A percentile compares a stretch with the other conserved stretches of the same genome.
phyloP scores from a whole-genome alignment of 2,329 filamentous ascomycete genomes.

The Coleophoma cylindrospora region DNA sequence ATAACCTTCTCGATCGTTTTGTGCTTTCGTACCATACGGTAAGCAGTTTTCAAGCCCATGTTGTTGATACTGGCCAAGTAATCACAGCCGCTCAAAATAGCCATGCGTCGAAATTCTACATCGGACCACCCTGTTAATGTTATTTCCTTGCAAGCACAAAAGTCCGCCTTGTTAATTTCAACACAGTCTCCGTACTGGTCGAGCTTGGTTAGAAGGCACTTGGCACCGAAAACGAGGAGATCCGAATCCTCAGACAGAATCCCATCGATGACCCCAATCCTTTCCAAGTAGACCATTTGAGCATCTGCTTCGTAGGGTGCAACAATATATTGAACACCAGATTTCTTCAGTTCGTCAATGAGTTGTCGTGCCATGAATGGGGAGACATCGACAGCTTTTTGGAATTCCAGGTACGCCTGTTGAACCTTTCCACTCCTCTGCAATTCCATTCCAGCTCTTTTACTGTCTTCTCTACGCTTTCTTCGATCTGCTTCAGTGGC shows the following conservation, averaged over 20 bases:
- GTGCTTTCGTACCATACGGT: constrained; percentile 84
- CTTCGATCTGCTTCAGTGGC: constrained; percentile 75
- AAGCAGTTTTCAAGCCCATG: constrained; percentile 89
- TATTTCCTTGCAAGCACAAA: constrained; percentile 82
- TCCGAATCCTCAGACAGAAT: constrained; percentile 97
- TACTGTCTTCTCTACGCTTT: constrained; percentile 73
- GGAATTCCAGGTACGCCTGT: constrained; percentile 79
- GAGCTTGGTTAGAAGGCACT: constrained; percentile 85
- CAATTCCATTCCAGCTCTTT: constrained; percentile 69
- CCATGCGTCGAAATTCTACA: constrained; percentile 87
- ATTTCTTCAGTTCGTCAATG: constrained; percentile 85
- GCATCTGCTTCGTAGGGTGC: constrained; percentile 97
- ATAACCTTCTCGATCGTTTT: constrained; percentile 81
- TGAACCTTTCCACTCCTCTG: constrained; percentile 74
- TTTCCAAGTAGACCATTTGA: constrained; percentile 92
- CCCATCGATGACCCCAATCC: constrained; percentile 74
- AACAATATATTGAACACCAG: constrained; percentile 80
- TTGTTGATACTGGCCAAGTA: constrained; percentile 83
- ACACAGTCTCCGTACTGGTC: constrained; percentile 91
- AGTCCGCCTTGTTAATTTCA: constrained; percentile 85
- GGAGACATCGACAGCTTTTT: constrained; percentile 93
- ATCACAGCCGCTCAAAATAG: constrained; percentile 93
- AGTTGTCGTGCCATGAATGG: constrained; percentile 90
- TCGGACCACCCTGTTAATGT: constrained; percentile 91
- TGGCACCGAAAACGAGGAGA: constrained; percentile 89